A percentile compares a stretch with the other conserved stretches of the same genome.
phyloP scores from a whole-genome alignment of 345 rosid genomes.

The Sisymbrium irio region DNA sequence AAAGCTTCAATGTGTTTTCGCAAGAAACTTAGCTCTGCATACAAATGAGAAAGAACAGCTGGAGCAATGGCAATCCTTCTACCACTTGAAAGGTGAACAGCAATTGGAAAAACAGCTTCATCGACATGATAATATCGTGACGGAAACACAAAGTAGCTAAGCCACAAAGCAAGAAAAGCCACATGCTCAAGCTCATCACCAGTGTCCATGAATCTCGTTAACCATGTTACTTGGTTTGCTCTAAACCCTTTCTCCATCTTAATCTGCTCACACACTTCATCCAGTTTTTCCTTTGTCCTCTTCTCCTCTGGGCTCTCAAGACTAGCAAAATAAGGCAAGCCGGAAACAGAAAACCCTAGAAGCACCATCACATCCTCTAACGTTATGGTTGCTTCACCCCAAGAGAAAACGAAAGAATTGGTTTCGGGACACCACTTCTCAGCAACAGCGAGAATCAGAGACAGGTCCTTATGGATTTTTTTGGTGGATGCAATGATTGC shows the following conservation, averaged over 20 bases:
- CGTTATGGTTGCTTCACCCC: conserved; percentile 55
- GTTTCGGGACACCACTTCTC: conserved; percentile 50
- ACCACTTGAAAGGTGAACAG: conserved; percentile 42
- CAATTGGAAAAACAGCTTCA: conserved; percentile 19
- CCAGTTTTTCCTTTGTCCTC: neutral
- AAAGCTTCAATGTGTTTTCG: conserved; percentile 6
- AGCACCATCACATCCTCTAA: conserved; percentile 46
- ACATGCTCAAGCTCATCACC: conserved; percentile 44
- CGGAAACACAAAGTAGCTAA: conserved; percentile 36
- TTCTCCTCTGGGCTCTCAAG: neutral
- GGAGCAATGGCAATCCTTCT: conserved; percentile 44
- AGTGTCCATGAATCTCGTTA: conserved; percentile 36
- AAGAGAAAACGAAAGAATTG: conserved; percentile 45
- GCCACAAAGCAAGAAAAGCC: conserved; percentile 44
- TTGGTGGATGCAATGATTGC: conserved; percentile 44
- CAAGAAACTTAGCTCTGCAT: conserved; percentile 38
- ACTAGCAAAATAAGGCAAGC: conserved; percentile 36
- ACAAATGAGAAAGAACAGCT: conserved; percentile 41
- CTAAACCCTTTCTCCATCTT: neutral
- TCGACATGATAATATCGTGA: neutral
- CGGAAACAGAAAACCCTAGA: conserved; percentile 47
- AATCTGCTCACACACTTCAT: neutral
- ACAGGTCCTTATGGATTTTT: conserved; percentile 6
- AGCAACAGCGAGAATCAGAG: conserved; percentile 31
- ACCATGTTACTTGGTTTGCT: conserved; percentile 19